Base-by-base conservation (phyloP, 371 early-diverging fungal species). In the Syncephalastrum racemosum region DNA sequence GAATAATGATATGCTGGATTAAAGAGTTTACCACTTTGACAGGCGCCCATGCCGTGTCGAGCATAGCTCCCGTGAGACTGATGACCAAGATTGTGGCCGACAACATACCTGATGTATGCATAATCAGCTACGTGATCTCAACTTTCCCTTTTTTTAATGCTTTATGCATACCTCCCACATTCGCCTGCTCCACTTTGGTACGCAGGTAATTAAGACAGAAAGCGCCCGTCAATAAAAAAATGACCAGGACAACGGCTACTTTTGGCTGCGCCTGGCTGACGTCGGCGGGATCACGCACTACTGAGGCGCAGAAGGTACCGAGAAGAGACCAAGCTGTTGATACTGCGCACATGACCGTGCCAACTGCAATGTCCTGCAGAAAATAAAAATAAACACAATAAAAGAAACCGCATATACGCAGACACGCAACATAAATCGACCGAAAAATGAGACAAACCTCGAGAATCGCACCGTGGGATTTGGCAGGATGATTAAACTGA, bases 1-100 rank as follows among this genome's bases (percentile, higher is more conserved):
- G 2, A 45, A 7, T 13, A 45, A 2, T 44, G 15, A 1, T 45
- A 15, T 45, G 12, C 15, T 15, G 19, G 45, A 15, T 5, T 41
- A 47, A 46, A 19, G 44, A 45, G 41, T 24, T 60, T 73, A 69
- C 77, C 50, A 66, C 68, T 14, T 50, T 42, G 4, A 20, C 45
- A 20, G 72, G 61, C 15, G 58, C 31, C 58, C 71, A 77, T 20
- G 60, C 31, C 18, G 27, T 52, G n/a, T 70, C 54, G 4, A 24
- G 47, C 8, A 78, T 67, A 40, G 75, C 73, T 4, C 62, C 46
- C 14, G 73, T 70, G 1, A 78, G 36, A 53, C 67, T 68, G 41
- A 78, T 56, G 4, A 68, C 69, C 60, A 78, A 68, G 20, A 78
- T 72, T 1, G 73, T 67, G 12, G 73, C 78, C 20, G 78, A 70